Evolutionary conservation across 257 asterid species (phyloP), one percentile per base, ranked within the genome.

Genomic region (Penstemon newberryi): DNA sequence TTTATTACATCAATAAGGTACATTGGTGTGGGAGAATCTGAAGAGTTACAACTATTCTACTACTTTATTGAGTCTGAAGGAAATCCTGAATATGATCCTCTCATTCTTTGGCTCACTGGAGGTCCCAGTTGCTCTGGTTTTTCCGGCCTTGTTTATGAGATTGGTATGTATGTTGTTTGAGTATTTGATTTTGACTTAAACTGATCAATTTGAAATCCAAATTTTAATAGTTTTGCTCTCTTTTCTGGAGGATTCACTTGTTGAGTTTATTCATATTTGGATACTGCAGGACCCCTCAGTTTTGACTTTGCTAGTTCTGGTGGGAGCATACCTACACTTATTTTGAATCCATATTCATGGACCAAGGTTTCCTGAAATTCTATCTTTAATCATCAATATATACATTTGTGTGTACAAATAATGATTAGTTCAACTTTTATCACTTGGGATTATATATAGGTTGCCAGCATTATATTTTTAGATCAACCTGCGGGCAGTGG

Each of bases 401-500:
- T 25, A 25, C 33, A 25, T 25, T 25, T 25, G 33, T 25, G 1
- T 1, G 2, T 25, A 25, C 1, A 1, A 25, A 25, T 25, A 8
- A 3, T 1, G 8, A 49, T 0, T 9, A 11, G 3, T 11, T 9
- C 18, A 49, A 49, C n/a, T 9, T 10, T 9, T 49, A 2, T 9
- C 5, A 49, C 33, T 25, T 9, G 54, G 15, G 15, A 49, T 49
- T 49, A 49, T 3, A 3, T 49, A 4, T 64, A 81, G 82, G 80
- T 75, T 37, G 76, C 78, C 71, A 81, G 61, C 67, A 55, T 71
- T 40, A 51, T 74, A 5, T 75, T 77, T 3, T 2, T 77, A 19
- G 85, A 81, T 55, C 79, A 76, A 50, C 85, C 79, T 62, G 79
- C 41, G 0, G 79, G 85, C 64, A 55, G 76, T 10, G 82, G 85